Evolutionary conservation across 225 moss, liverwort and hornwort species (phyloP).

Genomic region (Rhytidiadelphus loreus): DNA sequence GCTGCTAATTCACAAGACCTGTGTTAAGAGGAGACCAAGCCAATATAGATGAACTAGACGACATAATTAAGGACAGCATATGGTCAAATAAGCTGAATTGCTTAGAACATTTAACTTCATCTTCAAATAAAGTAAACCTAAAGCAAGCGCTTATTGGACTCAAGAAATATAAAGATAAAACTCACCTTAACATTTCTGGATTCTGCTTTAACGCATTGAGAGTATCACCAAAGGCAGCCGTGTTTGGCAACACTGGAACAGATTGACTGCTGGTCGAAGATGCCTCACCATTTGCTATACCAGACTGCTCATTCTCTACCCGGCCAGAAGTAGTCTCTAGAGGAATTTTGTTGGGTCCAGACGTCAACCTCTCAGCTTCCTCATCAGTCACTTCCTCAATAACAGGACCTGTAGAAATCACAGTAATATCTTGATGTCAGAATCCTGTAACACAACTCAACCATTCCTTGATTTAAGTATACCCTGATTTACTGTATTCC

Average conservation of each 20-base stretch:
- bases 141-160: neutral
- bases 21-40: neutral
- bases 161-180: neutral
- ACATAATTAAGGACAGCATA: neutral
- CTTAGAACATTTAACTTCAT: neutral
- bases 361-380: conserved; percentile 56
- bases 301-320: conserved; percentile 4
- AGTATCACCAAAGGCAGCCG: conserved; percentile 50
- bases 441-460: neutral
- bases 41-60: neutral
- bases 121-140: neutral
- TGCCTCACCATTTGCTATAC: conserved; percentile 11
- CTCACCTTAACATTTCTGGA: conserved; percentile 86
- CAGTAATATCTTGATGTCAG: neutral
- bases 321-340: neutral
- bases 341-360: neutral
- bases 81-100: neutral
- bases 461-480: neutral
- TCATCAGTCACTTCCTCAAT: conserved; percentile 83
- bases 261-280: conserved; percentile 24
- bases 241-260: conserved; percentile 23
- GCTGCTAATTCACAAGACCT: neutral
- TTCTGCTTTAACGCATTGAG: conserved; percentile 56
- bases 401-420: conserved; percentile 49
- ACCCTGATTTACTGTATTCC: neutral